Evolutionary conservation across 2,329 filamentous ascomycete genomes (phyloP), one percentile per base, ranked within the genome.

Genomic region (Gnomoniopsis sp.): DNA sequence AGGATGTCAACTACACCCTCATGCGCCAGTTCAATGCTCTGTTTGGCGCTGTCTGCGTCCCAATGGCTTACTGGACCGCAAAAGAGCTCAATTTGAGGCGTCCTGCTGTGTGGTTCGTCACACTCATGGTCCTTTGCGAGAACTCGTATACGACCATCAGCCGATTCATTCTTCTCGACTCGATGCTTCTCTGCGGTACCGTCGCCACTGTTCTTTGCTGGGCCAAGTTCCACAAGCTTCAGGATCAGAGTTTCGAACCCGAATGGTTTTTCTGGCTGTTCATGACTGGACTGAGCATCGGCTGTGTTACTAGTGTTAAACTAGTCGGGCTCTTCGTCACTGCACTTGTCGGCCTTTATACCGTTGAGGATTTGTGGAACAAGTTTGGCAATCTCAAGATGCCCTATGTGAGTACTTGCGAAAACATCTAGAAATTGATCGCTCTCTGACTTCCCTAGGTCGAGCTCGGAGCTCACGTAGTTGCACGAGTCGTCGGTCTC

Each of bases 111-210:
- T 99, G 95, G 95, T 82, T 99, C 58, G 88, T 98, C 59, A 95
- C 93, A 21, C 79, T 98, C 67, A 97, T 97, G 91, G 93, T 99
- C 48, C 86, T 99, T 46, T 99, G 92, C 79, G 95, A 99, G 75
- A 99, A 99, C 80, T 98, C 95, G 53, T 99, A 98, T 79, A 96
- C 95, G 51, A 98, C 96, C 34, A 99, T 99, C 75, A 97, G 93
- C 76, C 87, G 95, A 62, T 99, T 99, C 73, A 98, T 99, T 68
- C 87, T 99, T 23, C 87, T 99, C 68, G 95, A 99, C 75, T 98
- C 95, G 0, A 99, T 99, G 95, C 85, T 99, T 53, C 84, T 99
- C 43, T 98, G 93, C 79, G 97, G 96, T 71, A 99, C 96, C n/a
- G 95, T 98, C 67, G 93, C 92, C 17, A 99, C 95, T 6, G 90